These are phyloP conservation scores for Chondrus crispus DNA, from an alignment of 23 red algal genomes.

Conservation along the genomic window DNA sequence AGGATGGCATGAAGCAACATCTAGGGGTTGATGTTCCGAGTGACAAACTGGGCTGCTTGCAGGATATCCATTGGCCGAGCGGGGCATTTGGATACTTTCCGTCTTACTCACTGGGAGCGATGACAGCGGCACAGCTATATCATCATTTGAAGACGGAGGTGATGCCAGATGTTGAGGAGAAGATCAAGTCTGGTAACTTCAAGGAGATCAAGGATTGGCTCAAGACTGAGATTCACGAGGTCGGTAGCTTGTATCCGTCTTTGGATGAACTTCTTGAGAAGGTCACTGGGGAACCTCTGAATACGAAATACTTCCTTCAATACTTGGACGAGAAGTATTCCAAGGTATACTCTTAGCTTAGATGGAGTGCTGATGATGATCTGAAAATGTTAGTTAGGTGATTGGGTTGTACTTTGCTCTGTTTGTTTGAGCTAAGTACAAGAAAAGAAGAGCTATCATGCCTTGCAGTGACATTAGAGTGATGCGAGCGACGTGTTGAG, in stretches of 20 bases:
- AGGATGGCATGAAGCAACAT: slow-evolving; percentile 54
- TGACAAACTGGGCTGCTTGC: slow-evolving; percentile 44
- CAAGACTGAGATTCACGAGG: slow-evolving; percentile 35
- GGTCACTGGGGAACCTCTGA: slow-evolving; percentile 66
- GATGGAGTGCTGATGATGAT: too few species aligned
- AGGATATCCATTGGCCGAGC: slow-evolving; percentile 78
- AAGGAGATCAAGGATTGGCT: slow-evolving; percentile 50
- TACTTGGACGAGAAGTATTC: slow-evolving; percentile 59
- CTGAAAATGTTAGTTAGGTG: too few species aligned
- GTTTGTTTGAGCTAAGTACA: too few species aligned
- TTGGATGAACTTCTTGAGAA: slow-evolving; percentile 57
- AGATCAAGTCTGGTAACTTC: slow-evolving; percentile 50
- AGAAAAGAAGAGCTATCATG: too few species aligned
- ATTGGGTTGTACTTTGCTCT: too few species aligned
- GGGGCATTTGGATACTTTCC: slow-evolving; percentile 75
- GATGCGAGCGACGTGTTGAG: too few species aligned
- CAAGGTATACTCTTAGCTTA: neutral
- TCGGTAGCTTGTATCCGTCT: slow-evolving; percentile 48
- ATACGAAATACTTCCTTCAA: slow-evolving; percentile 40
- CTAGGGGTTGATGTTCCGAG: slow-evolving; percentile 44
- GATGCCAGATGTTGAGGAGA: slow-evolving; percentile 57
- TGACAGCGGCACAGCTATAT: slow-evolving; percentile 63
- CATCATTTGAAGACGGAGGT: slow-evolving; percentile 1
- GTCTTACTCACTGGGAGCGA: slow-evolving; percentile 70
- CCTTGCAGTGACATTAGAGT: too few species aligned